Evolutionary conservation across 2,329 filamentous ascomycete species (phyloP), one percentile per base, ranked within the genome.

Genomic region (Botryotinia narcissicola): DNA sequence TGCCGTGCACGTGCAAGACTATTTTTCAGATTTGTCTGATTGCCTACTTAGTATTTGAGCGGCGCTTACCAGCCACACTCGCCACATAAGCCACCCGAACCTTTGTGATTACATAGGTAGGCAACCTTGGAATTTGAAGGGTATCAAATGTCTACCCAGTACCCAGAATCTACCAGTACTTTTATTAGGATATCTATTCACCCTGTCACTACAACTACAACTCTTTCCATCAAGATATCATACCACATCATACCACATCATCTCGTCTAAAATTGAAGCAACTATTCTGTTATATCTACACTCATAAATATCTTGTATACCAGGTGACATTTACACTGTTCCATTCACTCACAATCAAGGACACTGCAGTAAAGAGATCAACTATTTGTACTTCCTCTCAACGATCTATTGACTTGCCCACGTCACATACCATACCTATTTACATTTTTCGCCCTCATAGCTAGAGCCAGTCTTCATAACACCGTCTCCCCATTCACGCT

Each of bases 1-100:
- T 69, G 35, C 37, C 25, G 35, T 44, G 37, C 66, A 69, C 48
- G 66, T 69, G 51, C 66, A 42, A 54, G 63, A 51, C 29, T 46
- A n/a, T 20, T 63, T 42, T 62, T 64, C 20, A 16, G 46, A 10
- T 4, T 35, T 48, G 12, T 10, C 8, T 10, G 63, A 66, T 57
- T 68, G 42, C 29, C 29, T 12, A 32, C 32, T 32, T 32, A 32
- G 32, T 51, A 22, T n/a, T 62, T 66, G 42, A 48, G n/a, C 42
- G 10, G 32, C n/a, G n/a, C n/a, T 6, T 8, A 2, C 18, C 51
- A 29, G 51, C 51, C n/a, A 57, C 60, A 62, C 22, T 62, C 22
- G 60, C 60, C 60, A 62, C 60, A n/a, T 18, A 8, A 29, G 51
- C 51, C 51, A 57, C 51, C 37, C 10, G 37, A n/a, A n/a, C 48